Evolutionary conservation across 768 basidiomycete genomes (phyloP).

Genomic region (Botryobasidium botryosum): DNA sequence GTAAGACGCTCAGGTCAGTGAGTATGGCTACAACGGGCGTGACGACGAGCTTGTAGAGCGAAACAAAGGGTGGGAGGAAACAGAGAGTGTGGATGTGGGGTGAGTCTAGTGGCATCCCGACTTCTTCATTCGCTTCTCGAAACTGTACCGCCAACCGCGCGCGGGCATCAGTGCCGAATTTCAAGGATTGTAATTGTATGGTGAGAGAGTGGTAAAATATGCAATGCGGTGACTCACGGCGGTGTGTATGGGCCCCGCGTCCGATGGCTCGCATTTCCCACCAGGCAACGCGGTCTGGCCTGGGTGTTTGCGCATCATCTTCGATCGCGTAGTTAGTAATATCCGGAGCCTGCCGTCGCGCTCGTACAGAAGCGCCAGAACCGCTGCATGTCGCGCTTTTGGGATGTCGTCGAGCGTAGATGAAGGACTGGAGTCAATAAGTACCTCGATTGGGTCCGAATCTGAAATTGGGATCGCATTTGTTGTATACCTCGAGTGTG

Average conservation of each 20-base stretch:
- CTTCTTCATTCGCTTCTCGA: slow-evolving; percentile 78
- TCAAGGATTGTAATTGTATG: slow-evolving; percentile 2
- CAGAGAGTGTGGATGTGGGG: slow-evolving; percentile 44
- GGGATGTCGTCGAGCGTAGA: too few relatives aligned
- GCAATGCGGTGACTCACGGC: slow-evolving; percentile 37
- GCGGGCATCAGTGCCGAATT: slow-evolving; percentile 2
- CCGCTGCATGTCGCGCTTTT: slow-evolving; percentile 55
- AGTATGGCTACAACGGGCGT: slow-evolving; percentile 65
- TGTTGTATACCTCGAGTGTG: too few relatives aligned
- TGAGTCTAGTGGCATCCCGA: slow-evolving; percentile 42
- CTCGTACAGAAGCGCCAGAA: slow-evolving; percentile 67
- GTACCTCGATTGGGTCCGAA: too few relatives aligned
- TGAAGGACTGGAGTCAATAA: too few relatives aligned
- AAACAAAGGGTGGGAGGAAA: slow-evolving; percentile 47
- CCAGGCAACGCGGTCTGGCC: slow-evolving; percentile 65
- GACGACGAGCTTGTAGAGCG: slow-evolving; percentile 51
- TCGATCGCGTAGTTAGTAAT: slow-evolving; percentile 73
- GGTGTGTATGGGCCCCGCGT: slow-evolving; percentile 44
- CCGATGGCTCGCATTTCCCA: slow-evolving; percentile 54
- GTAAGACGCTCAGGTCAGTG: slow-evolving; percentile 35
- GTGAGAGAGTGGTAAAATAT: neutral
- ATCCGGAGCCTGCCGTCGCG: slow-evolving; percentile 49
- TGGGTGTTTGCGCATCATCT: slow-evolving; percentile 52
- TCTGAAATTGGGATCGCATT: too few relatives aligned
- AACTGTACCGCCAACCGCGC: slow-evolving; percentile 27